Conservation (phyloP, 768 basidiomycete genomes). For the Leucocoprinus sp. region DNA sequence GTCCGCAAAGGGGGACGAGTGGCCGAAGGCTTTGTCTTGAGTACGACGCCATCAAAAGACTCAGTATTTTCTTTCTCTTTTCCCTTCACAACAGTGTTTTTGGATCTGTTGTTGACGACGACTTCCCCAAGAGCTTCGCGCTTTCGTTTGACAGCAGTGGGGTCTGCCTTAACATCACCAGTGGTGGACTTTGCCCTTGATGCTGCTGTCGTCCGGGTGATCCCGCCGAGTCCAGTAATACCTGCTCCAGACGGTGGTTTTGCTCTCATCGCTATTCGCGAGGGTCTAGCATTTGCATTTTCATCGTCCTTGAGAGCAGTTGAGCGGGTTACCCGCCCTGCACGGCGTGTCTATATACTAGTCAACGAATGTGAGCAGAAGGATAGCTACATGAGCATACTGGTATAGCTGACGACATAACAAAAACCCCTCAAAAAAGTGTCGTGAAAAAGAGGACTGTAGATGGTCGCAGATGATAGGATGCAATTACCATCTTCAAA, state of each 20-base stretch:
- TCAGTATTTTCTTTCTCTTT: constrained; percentile 54
- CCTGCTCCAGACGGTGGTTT: constrained; percentile 42
- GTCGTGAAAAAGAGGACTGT: constrained; percentile 11
- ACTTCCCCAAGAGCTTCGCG: constrained; percentile 77
- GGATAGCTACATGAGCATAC: constrained; percentile 22
- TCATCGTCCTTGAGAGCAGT: constrained; percentile 59
- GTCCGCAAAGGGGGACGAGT: constrained; percentile 49
- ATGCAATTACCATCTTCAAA: constrained; percentile 19
- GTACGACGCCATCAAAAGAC: constrained; percentile 56
- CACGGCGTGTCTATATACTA: constrained; percentile 56
- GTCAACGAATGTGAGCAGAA: constrained; percentile 10
- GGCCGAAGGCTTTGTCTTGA: constrained; percentile 39
- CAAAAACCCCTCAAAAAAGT: constrained; percentile 17
- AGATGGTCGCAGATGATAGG: constrained; percentile 21
- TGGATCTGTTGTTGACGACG: constrained; percentile 42
- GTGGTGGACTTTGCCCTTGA: constrained; percentile 11
- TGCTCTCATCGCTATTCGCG: constrained; percentile 52
- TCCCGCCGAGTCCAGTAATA: constrained; percentile 27
- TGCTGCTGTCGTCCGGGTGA: constrained; percentile 41
- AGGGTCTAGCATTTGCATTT: constrained; percentile 63
- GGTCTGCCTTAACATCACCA: constrained; percentile 30
- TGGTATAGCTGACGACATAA: constrained; percentile 41
- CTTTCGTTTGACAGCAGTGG: constrained; percentile 60
- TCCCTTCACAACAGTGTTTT: constrained; percentile 33
- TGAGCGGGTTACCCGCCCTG: constrained; percentile 42